Evolutionary conservation across 2,329 filamentous ascomycete genomes (phyloP), one percentile per base, ranked within the genome.

Genomic region (Fusarium gaditjirri): DNA sequence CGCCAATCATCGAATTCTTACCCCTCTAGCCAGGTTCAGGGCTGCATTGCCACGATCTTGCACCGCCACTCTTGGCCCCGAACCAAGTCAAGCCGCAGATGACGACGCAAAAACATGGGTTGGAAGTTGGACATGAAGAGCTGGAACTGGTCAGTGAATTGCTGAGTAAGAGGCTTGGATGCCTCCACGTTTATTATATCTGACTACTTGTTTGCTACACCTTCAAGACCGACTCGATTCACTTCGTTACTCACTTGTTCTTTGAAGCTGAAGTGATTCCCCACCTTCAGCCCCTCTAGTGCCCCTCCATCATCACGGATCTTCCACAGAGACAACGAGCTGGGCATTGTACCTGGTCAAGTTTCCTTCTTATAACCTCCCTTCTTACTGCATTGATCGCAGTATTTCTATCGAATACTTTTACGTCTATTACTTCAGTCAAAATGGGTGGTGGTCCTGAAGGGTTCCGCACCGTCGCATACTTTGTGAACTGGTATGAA

Each of bases 401-500:
- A 50, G 38, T 73, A 41, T 39, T 72, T 21, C 10, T 76, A 44
- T 62, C 66, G 69, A 58, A 41, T 31, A 61, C 23, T 27, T 38
- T 31, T 27, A 39, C 38, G 5, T 25, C 46, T 35, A 46, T 46
- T 27, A 54, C 53, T 59, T 21, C 38, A 39, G 38, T 44, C 75
- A 74, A 57, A 53, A 86, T 86, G 84, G 83, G 83, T 68, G 84
- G 83, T 75, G 83, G 83, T 79, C 81, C 82, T 43, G 72, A 82
- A 65, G 88, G 87, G 70, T 92, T 89, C 82, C 88, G 90, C 70
- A 86, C 90, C 4, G 91, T 94, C 27, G 91, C 89, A 39, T 94
- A 94, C 83, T 94, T 89, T 77, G 90, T 92, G 67, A 93, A 93
- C 81, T 93, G 91, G 88, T 83, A 76, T 54, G 72, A 46, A 19